These are phyloP conservation scores for Xanthoconium stramineum DNA, from an alignment of 768 basidiomycete genomes.

Conservation along the genomic window DNA sequence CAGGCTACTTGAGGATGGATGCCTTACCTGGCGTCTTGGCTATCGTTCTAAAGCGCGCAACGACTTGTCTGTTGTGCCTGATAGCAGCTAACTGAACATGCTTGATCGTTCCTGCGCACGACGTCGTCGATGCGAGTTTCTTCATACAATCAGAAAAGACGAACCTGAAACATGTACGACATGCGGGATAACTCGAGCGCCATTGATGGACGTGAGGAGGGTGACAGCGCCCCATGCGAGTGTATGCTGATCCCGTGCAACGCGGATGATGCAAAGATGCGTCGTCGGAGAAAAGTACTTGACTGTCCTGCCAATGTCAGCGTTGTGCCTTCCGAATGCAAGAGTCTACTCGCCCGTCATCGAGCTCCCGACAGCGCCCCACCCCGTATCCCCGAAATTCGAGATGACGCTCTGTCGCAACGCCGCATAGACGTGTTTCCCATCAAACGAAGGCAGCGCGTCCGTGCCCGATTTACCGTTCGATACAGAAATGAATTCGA, in stretches of 20 bases:
- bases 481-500: slow-evolving; percentile 67
- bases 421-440: slow-evolving; percentile 66
- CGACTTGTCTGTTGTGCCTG: slow-evolving; percentile 63
- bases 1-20: not conserved
- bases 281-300: slow-evolving; percentile 87
- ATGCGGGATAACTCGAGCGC: slow-evolving; percentile 60
- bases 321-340: not conserved
- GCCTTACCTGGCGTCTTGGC: slow-evolving; percentile 51
- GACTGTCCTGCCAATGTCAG: slow-evolving; percentile 42
- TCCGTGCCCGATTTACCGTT: slow-evolving; percentile 10
- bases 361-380: slow-evolving; percentile 75
- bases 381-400: slow-evolving; percentile 83
- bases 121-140: not conserved
- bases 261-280: slow-evolving; percentile 80
- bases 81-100: slow-evolving; percentile 80
- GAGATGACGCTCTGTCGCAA: slow-evolving; percentile 63
- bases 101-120: slow-evolving; percentile 71
- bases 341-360: slow-evolving; percentile 52
- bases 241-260: slow-evolving; percentile 75
- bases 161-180: slow-evolving; percentile 80
- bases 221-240: slow-evolving; percentile 81
- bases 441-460: slow-evolving; percentile 38
- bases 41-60: slow-evolving; percentile 61
- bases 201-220: slow-evolving; percentile 61
- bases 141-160: slow-evolving; percentile 16